phyloP scores from a whole-genome alignment of 352 stramenopile genomes.

The Phytophthora rubi region DNA sequence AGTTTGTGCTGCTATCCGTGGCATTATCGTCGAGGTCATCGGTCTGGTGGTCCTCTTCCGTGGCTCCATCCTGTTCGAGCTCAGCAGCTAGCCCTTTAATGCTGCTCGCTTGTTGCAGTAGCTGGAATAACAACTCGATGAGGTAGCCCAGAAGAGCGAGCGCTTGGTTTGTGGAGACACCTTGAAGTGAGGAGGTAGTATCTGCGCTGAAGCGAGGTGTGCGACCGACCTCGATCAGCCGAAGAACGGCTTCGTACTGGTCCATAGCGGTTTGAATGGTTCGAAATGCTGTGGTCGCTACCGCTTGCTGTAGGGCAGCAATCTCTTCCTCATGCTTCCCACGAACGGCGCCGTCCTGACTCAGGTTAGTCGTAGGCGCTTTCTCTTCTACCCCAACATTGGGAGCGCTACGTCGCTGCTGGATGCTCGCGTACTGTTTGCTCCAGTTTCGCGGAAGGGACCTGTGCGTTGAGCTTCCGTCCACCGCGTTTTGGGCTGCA shows the following conservation, averaged over 20 bases:
- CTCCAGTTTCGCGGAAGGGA: slow-evolving; percentile 72
- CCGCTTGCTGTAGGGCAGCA: slow-evolving; percentile 45
- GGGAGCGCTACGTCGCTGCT: slow-evolving; percentile 38
- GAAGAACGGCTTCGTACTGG: slow-evolving; percentile 58
- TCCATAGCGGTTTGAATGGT: slow-evolving; percentile 57
- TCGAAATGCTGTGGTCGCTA: slow-evolving; percentile 47
- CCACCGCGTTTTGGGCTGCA: slow-evolving; percentile 11
- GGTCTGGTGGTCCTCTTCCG: slow-evolving; percentile 20
- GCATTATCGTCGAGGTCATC: slow-evolving; percentile 32
- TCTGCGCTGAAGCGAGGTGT: slow-evolving; percentile 29
- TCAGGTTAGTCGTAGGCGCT: neutral
- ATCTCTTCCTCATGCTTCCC: slow-evolving; percentile 32
- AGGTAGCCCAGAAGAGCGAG: slow-evolving; percentile 59
- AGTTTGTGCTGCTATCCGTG: slow-evolving; percentile 17
- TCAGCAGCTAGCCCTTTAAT: slow-evolving; percentile 48
- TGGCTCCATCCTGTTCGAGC: neutral
- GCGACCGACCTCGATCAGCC: slow-evolving; percentile 47
- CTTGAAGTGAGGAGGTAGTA: slow-evolving; percentile 6
- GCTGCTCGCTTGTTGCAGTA: slow-evolving; percentile 56
- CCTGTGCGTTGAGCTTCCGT: slow-evolving; percentile 20
- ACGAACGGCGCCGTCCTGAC: neutral
- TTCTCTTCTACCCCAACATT: slow-evolving; percentile 34
- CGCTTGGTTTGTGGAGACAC: slow-evolving; percentile 43
- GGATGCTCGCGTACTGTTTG: slow-evolving; percentile 50
- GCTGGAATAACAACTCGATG: slow-evolving; percentile 61